These are phyloP conservation scores for Solanum lignicaule DNA, from an alignment of 257 asterid genomes.

Conservation along the genomic window DNA sequence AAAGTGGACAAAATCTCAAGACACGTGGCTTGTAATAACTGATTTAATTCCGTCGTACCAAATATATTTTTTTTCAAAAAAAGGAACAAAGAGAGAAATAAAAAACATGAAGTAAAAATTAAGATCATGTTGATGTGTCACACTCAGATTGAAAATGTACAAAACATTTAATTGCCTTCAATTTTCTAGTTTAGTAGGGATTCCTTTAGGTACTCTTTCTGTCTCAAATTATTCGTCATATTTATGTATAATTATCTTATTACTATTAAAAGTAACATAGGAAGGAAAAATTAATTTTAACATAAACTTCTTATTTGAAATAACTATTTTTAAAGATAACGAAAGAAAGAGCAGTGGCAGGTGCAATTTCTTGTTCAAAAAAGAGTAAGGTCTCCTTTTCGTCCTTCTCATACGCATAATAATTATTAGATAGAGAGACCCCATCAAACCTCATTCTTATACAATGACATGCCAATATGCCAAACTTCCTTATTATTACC, in stretches of 20 bases:
- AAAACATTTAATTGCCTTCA: background rate
- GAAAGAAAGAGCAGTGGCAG: background rate
- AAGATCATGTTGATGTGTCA: background rate
- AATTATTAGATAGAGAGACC: background rate
- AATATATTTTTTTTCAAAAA: background rate
- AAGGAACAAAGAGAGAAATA: background rate
- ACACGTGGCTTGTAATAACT: background rate
- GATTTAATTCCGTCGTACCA: background rate
- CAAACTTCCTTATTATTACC: background rate
- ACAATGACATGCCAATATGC: background rate
- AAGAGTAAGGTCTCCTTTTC: background rate
- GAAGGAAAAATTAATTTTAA: background rate
- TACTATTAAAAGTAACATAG: background rate
- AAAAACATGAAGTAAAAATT: background rate
- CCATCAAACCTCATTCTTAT: background rate
- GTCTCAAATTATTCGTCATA: too few relatives aligned
- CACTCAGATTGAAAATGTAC: background rate
- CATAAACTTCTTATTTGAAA: background rate
- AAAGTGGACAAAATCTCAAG: background rate
- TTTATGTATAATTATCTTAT: too few relatives aligned
- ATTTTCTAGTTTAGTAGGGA: background rate
- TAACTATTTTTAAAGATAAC: background rate
- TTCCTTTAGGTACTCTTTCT: background rate
- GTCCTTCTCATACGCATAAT: background rate
- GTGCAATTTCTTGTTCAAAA: background rate